These are phyloP conservation scores for Linum trigynum DNA, from an alignment of 345 rosid species.

Conservation along the genomic window DNA sequence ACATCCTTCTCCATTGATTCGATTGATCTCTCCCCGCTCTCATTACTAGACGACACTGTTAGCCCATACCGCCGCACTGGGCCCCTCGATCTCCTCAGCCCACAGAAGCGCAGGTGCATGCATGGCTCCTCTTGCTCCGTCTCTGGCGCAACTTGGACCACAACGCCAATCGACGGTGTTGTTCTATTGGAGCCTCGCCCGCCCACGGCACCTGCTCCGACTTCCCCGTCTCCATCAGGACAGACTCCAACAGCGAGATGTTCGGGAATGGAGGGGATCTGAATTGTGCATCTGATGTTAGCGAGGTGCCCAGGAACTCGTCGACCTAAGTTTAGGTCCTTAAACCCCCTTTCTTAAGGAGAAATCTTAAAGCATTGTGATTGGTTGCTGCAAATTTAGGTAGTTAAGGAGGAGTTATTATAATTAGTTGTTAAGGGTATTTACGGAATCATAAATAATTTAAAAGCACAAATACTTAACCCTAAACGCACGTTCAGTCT, in stretches of 20 bases:
- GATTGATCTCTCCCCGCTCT: no score
- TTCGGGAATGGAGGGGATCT: constrained; percentile 54
- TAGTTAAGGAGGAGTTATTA: no score
- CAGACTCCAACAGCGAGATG: constrained; percentile 94
- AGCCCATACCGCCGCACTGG: constrained; percentile 22
- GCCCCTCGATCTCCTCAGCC: constrained; percentile 34
- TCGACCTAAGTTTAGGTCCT: not conserved
- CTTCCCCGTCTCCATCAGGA: constrained; percentile 68
- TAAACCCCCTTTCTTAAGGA: no score
- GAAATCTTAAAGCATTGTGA: no score
- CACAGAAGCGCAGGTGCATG: constrained; percentile 62
- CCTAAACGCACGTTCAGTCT: no score
- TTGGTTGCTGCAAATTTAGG: no score
- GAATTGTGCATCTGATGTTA: constrained; percentile 83
- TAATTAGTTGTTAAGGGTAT: no score
- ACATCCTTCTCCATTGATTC: no score
- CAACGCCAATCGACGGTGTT: constrained; percentile 74
- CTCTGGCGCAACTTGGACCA: constrained; percentile 90
- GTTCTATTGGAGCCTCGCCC: constrained; percentile 75
- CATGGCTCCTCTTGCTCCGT: constrained; percentile 83
- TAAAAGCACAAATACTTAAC: no score
- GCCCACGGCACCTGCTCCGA: constrained; percentile 84
- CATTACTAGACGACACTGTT: constrained; percentile 3
- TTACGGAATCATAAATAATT: no score
- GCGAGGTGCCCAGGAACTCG: constrained; percentile 54